Conservation (phyloP, 805 yeast genomes). For the Wickerhamomyces strasburgensis region DNA sequence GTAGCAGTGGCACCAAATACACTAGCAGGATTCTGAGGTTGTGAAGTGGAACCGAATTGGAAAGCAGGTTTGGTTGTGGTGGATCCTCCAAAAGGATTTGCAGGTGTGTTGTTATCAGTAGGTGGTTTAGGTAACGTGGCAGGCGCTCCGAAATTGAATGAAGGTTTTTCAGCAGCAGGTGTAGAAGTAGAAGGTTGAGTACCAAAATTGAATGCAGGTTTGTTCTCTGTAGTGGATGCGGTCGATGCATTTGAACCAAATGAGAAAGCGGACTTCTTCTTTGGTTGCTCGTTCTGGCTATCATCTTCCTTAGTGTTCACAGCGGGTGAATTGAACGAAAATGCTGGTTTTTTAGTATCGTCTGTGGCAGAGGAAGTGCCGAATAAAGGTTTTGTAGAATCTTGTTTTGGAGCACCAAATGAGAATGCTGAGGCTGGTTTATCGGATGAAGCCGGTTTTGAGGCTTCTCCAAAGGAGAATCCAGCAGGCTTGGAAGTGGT, state of each 20-base stretch:
- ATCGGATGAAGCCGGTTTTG: neutral
- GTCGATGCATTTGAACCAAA: conserved; percentile 1
- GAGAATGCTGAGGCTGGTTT: conserved; percentile 5
- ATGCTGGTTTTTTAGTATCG: neutral
- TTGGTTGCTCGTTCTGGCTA: no score
- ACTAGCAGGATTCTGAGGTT: conserved; percentile 15
- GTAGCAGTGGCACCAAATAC: conserved; percentile 15
- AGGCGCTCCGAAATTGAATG: conserved; percentile 17
- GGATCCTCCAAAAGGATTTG: no score
- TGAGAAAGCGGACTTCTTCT: neutral
- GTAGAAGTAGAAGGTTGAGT: conserved; percentile 3
- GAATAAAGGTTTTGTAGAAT: no score
- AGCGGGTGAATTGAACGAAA: neutral
- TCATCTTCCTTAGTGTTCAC: neutral
- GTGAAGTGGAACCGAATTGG: conserved; percentile 9
- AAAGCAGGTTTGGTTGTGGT: no score
- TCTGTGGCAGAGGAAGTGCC: neutral
- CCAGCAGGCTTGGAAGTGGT: no score
- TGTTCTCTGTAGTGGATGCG: conserved; percentile 3
- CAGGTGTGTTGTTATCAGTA: no score
- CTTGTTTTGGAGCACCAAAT: conserved; percentile 11
- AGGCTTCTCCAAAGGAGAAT: no score
- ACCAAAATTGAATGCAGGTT: conserved; percentile 14
- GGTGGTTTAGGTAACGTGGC: conserved; percentile 8
- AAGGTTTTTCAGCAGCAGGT: conserved; percentile 2